Evolutionary conservation across 176 grass and related monocot species (phyloP).

Genomic region (Thinopyrum elongatum): DNA sequence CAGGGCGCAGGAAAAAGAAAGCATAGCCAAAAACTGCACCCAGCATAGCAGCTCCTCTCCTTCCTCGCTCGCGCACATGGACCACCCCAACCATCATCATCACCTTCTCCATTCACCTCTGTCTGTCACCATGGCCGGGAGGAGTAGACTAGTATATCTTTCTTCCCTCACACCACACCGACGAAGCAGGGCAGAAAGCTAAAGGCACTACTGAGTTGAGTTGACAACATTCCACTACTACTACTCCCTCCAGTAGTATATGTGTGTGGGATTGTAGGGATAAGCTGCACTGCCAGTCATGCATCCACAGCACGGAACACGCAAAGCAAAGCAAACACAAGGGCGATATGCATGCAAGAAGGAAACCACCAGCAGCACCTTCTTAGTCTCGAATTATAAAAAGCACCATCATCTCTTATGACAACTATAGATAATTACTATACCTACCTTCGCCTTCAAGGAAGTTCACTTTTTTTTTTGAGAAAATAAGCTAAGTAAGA

Average conservation of each 20-base stretch:
- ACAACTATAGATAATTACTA: conserved; percentile 39
- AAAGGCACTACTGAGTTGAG: neutral
- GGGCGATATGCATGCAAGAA: conserved; percentile 14
- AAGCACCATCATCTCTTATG: conserved; percentile 25
- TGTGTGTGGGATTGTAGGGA: neutral
- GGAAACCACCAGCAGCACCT: conserved; percentile 1
- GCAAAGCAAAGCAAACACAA: neutral
- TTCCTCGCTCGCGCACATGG: neutral
- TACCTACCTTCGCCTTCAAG: conserved; percentile 38
- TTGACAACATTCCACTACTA: conserved; percentile 19
- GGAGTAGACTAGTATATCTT: neutral
- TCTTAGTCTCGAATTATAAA: neutral
- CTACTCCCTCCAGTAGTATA: neutral
- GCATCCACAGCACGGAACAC: neutral
- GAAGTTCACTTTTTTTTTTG: conserved; percentile 26
- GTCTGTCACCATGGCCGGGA: neutral
- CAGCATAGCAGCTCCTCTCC: neutral
- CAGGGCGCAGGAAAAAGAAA: conserved; percentile 20
- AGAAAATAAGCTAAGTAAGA: conserved; percentile 18
- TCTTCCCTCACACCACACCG: conserved; percentile 9
- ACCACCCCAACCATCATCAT: conserved; percentile 6
- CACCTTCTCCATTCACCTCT: neutral
- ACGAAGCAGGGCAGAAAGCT: neutral
- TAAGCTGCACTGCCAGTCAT: neutral
- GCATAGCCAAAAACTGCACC: conserved; percentile 13